These are phyloP conservation scores for Fusarium graminum DNA, from an alignment of 2,329 filamentous ascomycete genomes.

Conservation along the genomic window DNA sequence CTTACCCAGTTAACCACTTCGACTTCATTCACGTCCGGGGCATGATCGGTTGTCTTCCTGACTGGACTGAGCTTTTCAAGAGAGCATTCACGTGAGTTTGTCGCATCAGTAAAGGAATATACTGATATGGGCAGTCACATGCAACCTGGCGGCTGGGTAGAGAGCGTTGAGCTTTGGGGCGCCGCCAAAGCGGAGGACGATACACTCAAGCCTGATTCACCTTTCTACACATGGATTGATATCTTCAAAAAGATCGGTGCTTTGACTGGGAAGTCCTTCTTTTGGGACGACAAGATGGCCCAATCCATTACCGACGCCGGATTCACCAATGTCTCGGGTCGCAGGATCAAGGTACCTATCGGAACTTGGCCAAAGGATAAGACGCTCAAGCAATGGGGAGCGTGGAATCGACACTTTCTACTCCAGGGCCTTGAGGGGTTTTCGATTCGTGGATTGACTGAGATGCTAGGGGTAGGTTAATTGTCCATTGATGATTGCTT, in stretches of 20 bases:
- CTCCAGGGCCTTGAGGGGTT: constrained; percentile 47
- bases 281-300: constrained; percentile 24
- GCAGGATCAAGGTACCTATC: constrained; percentile 40
- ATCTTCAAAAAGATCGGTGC: constrained; percentile 26
- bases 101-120: neutral
- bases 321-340: constrained; percentile 35
- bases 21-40: constrained; percentile 34
- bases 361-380: constrained; percentile 52
- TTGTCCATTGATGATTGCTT: rapidly evolving
- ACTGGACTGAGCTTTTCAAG: constrained; percentile 21
- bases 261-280: constrained; percentile 26
- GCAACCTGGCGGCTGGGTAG: constrained; percentile 30
- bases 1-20: constrained; percentile 15
- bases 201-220: constrained; percentile 31
- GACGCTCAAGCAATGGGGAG: constrained; percentile 47
- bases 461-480: constrained; percentile 37
- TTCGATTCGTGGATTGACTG: constrained; percentile 38
- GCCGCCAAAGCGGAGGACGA: constrained; percentile 25
- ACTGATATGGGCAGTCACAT: constrained; percentile 1
- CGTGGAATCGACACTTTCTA: constrained; percentile 44
- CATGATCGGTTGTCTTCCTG: constrained; percentile 27
- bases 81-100: constrained; percentile 11
- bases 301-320: constrained; percentile 39
- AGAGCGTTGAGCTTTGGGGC: constrained; percentile 34
- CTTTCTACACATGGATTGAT: constrained; percentile 26